Percentiles rank a stretch among this genome's conserved stretches.
phyloP scores from a whole-genome alignment of 371 early-diverging fungal species.

The Mucor lusitanicus region DNA sequence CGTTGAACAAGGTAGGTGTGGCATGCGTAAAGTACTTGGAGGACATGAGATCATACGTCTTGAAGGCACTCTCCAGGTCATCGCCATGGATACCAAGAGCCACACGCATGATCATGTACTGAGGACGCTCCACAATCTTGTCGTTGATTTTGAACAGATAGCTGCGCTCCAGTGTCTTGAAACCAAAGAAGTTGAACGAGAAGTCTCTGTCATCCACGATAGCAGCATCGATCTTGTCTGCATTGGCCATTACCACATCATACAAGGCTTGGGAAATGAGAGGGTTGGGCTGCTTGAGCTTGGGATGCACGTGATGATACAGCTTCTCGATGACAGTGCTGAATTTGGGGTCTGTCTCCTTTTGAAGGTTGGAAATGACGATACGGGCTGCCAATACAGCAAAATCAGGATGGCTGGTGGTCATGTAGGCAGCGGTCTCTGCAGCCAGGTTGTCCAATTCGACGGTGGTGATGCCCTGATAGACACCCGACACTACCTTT shows the following conservation, averaged over 20 bases:
- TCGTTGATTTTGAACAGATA: constrained; percentile 92
- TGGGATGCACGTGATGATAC: constrained; percentile 87
- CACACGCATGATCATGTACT: constrained; percentile 99
- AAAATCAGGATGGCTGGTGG: constrained; percentile 98
- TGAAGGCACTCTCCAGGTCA: constrained; percentile 93
- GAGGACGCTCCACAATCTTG: constrained; percentile 92
- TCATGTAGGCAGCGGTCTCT: constrained; percentile 97
- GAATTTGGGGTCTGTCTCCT: constrained; percentile 94
- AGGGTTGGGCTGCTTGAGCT: constrained; percentile 81
- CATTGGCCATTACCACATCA: constrained; percentile 72
- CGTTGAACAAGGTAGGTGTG: constrained; percentile 98
- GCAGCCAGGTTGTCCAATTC: constrained; percentile 98
- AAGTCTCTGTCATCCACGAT: constrained; percentile 97
- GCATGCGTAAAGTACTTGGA: constrained; percentile 98
- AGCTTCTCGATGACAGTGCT: constrained; percentile 89
- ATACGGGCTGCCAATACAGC: constrained; percentile 97
- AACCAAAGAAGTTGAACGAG: constrained; percentile 98
- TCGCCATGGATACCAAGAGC: constrained; percentile 96
- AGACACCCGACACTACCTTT: constrained; percentile 95
- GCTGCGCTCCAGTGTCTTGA: constrained; percentile 97
- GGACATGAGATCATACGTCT: constrained; percentile 97
- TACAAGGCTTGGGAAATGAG: constrained; percentile 86
- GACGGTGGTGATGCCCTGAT: constrained; percentile 95
- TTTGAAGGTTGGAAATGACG: constrained; percentile 96
- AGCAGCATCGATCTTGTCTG: constrained; percentile 86